Evolutionary conservation across 805 yeast genomes (phyloP).

Genomic region (Danielozyma ontarioensis): DNA sequence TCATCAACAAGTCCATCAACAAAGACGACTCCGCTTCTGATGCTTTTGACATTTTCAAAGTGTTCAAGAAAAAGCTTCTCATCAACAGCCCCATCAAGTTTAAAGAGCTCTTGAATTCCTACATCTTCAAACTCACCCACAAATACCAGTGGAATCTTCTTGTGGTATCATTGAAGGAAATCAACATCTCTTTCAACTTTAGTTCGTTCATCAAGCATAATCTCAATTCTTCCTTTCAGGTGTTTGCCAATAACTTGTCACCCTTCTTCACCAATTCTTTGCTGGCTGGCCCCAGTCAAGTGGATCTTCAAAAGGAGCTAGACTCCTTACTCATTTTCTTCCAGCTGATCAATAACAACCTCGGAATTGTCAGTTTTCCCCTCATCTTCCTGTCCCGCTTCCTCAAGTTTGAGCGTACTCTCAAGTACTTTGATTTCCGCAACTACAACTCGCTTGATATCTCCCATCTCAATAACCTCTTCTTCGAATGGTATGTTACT

Average conservation of each 20-base stretch:
- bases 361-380: conserved; percentile 49
- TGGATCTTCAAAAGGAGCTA: neutral
- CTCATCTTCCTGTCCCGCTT: conserved; percentile 35
- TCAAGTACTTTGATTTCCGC: conserved; percentile 12
- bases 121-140: conserved; percentile 37
- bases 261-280: conserved; percentile 9
- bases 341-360: conserved; percentile 38
- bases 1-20: conserved; percentile 41
- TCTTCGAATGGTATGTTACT: conserved; percentile 45
- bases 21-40: conserved; percentile 2
- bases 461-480: conserved; percentile 22
- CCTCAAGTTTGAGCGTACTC: conserved; percentile 6
- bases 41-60: conserved; percentile 27
- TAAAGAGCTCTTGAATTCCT: conserved; percentile 45
- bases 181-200: conserved; percentile 20
- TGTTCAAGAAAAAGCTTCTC: conserved; percentile 45
- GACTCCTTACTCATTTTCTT: neutral
- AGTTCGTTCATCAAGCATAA: conserved; percentile 11
- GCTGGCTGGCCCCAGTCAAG: neutral
- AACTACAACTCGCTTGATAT: conserved; percentile 21
- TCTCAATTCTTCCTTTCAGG: conserved; percentile 7
- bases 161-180: conserved; percentile 44
- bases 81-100: conserved; percentile 47
- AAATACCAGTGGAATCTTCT: conserved; percentile 42
- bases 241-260: conserved; percentile 11